Conservation (phyloP, 1,284 basidiomycete genomes). For the Volvariella volvacea region DNA sequence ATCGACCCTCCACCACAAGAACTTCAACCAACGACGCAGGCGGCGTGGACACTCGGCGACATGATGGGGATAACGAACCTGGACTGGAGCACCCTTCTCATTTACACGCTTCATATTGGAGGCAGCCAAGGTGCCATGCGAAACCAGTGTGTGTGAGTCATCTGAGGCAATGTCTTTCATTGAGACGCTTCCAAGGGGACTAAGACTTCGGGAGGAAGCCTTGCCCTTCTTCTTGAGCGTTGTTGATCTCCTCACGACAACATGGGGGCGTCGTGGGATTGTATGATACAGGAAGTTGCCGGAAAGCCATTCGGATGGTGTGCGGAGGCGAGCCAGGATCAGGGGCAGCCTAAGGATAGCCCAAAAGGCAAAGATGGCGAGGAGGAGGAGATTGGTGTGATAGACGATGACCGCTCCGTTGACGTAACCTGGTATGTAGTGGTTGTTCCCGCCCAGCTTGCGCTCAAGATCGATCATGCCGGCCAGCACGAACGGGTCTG, state of each 20-base stretch:
- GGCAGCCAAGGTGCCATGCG: constrained; percentile 6
- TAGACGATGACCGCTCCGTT: constrained; percentile 14
- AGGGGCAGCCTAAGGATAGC: constrained; percentile 38
- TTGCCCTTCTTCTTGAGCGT: background rate
- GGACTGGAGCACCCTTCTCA: background rate
- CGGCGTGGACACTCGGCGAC: constrained; percentile 31
- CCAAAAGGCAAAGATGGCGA: constrained; percentile 28
- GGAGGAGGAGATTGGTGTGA: constrained; percentile 36
- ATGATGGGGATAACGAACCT: constrained; percentile 35
- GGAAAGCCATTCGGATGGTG: constrained; percentile 33
- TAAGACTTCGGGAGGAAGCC: background rate
- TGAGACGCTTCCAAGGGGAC: background rate
- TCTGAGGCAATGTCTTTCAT: background rate
- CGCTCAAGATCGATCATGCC: too few species aligned
- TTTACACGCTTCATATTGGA: background rate
- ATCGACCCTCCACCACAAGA: constrained; percentile 31
- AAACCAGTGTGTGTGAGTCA: background rate
- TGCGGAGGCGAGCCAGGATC: constrained; percentile 37
- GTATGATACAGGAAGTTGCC: constrained; percentile 35
- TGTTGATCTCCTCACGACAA: constrained; percentile 5
- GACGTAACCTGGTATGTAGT: too few species aligned
- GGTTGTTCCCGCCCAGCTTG: too few species aligned
- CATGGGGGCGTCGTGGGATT: constrained; percentile 11
- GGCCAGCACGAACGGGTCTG: too few species aligned
- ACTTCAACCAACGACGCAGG: constrained; percentile 30